These are phyloP conservation scores for Diversispora epigaea DNA, from an alignment of 192 early-diverging fungal species.

Conservation along the genomic window DNA sequence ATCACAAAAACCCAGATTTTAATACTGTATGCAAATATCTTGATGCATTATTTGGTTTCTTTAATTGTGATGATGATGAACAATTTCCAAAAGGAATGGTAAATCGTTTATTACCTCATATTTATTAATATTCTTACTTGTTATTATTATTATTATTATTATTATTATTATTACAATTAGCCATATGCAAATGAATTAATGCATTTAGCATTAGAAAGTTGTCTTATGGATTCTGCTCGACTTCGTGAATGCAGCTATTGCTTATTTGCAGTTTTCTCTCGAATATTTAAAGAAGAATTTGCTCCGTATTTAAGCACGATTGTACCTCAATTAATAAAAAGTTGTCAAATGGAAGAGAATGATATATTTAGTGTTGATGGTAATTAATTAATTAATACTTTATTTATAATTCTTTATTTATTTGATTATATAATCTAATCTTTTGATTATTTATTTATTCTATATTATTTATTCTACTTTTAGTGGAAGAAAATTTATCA, in stretches of 20 bases:
- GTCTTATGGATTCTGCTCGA: constrained; percentile 68
- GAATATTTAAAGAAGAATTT: constrained; percentile 82
- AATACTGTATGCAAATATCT: too few species aligned
- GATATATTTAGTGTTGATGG: constrained; percentile 29
- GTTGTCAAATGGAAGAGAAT: constrained; percentile 76
- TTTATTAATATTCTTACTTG: too few species aligned
- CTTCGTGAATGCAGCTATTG: constrained; percentile 84
- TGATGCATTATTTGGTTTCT: too few species aligned
- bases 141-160: background rate
- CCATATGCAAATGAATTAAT: constrained; percentile 75
- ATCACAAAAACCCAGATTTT: too few species aligned
- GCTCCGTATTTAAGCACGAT: constrained; percentile 69
- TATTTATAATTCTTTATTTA: too few species aligned
- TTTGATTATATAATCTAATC: background rate
- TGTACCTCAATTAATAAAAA: constrained; percentile 78
- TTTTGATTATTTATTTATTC: background rate
- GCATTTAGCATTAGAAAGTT: constrained; percentile 74
- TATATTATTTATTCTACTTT: background rate
- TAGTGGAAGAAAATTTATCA: constrained; percentile 16
- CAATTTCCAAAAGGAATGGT: too few species aligned
- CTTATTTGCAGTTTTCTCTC: constrained; percentile 82
- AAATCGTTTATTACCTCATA: too few species aligned
- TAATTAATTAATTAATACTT: too few species aligned
- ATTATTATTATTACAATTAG: background rate
- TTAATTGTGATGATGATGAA: too few species aligned